Conservation (phyloP, 2,329 filamentous ascomycete genomes). For the Xylaria digitata region DNA sequence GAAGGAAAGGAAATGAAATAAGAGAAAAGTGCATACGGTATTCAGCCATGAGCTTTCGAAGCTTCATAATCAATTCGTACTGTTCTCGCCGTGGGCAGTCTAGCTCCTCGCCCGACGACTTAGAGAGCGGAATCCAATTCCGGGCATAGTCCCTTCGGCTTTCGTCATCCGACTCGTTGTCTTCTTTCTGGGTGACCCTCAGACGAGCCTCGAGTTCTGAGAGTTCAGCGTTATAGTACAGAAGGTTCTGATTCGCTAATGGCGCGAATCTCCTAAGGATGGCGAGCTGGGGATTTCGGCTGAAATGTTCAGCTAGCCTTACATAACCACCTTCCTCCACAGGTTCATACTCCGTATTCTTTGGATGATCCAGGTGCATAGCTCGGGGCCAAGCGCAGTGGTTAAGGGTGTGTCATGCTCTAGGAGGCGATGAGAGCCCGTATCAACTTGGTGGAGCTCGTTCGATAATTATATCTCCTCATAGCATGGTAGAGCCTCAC, state of each 20-base stretch:
- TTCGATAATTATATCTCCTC: too few relatives aligned
- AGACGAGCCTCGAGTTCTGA: constrained; percentile 24
- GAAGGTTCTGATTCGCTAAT: constrained; percentile 25
- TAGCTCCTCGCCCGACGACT: constrained; percentile 4
- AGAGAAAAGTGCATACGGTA: constrained; percentile 22
- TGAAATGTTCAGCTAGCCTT: constrained; percentile 29
- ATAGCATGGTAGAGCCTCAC: too few relatives aligned
- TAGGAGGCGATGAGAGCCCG: too few relatives aligned
- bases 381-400: background rate
- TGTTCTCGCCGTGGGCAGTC: constrained; percentile 18
- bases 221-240: constrained; percentile 34
- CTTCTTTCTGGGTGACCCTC: constrained; percentile 5
- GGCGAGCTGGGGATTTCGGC: constrained; percentile 29
- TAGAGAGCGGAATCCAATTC: constrained; percentile 11
- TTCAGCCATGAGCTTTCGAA: constrained; percentile 31
- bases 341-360: background rate
- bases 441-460: too few relatives aligned
- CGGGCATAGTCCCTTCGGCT: background rate
- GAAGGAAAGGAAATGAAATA: too few relatives aligned
- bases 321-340: constrained; percentile 28
- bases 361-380: constrained; percentile 11
- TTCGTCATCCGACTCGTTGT: constrained; percentile 15
- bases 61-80: constrained; percentile 35
- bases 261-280: constrained; percentile 32
- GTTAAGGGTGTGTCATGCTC: too few relatives aligned